Evolutionary conservation across 805 yeast genomes (phyloP), one percentile per base, ranked within the genome.

Genomic region (Peterozyma xylosa): DNA sequence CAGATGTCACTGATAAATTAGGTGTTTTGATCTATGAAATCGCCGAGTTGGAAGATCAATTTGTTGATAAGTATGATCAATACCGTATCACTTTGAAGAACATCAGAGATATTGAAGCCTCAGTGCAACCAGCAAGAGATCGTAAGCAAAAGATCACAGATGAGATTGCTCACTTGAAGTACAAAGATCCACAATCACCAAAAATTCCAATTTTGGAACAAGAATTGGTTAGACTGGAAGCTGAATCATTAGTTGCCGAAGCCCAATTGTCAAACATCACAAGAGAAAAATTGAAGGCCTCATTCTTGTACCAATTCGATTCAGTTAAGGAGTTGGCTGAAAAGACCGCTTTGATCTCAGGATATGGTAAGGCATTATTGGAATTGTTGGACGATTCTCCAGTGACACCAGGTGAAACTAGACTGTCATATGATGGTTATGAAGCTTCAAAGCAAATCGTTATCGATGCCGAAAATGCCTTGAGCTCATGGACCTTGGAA

Each of bases 371-470:
- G 70, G 93, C 91, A 30, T 66, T 86, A 47, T 72, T 86, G 59
- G 91, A 85, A 68, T 74, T 86, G 60, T 73, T 86, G 60, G 95
- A 86, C 59, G 93, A 85, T 58, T 69, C 87, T 50, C 86, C 93
- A 49, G 91, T 86, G 42, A 84, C 91, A 47, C 95, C 95, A 47
- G 95, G 95, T 73, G 95, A 86, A 70, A 84, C 91, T 40, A 82
- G 93, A 78, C 84, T 90, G 35, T 84, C 90, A 47, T 85, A 85
- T 63, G 95, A 85, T 57, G 95, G 95, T 54, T 85, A 84, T 63
- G 93, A 85, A 64, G 89, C 91, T 39, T 82, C 91, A 36, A 85
- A 84, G 69, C 95, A 85, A 68, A 85, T 85, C 64, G 84, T 85
- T 57, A 80, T 85, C 54, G 95, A 85, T 59, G 87, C 89, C 51